Evolutionary conservation across 176 grass and related monocot genomes (phyloP).

Genomic region (Carex littledalei): DNA sequence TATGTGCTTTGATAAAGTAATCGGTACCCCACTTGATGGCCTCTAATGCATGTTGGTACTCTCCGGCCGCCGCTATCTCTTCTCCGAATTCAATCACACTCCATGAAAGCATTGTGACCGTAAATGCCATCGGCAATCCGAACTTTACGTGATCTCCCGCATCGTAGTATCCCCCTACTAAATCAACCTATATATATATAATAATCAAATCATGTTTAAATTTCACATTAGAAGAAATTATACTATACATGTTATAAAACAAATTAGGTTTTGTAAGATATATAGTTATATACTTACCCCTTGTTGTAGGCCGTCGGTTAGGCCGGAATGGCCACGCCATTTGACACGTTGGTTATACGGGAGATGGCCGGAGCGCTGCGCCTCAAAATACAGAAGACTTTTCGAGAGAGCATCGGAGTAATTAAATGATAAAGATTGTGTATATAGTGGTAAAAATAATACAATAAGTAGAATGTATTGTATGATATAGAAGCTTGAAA

Average conservation of each 20-base stretch:
- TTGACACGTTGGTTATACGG: slow-evolving; percentile 68
- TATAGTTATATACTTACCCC: slow-evolving; percentile 28
- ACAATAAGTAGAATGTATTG: not conserved
- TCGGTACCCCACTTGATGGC: slow-evolving; percentile 96
- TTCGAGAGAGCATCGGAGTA: slow-evolving; percentile 65
- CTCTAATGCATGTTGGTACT: slow-evolving; percentile 59
- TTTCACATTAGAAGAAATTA: slow-evolving; percentile 1
- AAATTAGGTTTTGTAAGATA: not conserved
- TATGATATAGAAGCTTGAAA: slow-evolving; percentile 4
- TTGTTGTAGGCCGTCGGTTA: slow-evolving; percentile 90
- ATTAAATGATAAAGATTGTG: slow-evolving; percentile 23
- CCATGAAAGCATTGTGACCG: slow-evolving; percentile 86
- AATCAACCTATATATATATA: slow-evolving; percentile 39
- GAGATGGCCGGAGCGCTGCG: slow-evolving; percentile 80
- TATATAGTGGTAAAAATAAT: not conserved
- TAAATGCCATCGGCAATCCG: slow-evolving; percentile 94
- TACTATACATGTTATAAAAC: not conserved
- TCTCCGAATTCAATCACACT: slow-evolving; percentile 61
- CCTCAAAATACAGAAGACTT: slow-evolving; percentile 93
- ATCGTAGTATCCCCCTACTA: slow-evolving; percentile 86
- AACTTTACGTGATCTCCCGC: slow-evolving; percentile 95
- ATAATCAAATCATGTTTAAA: not conserved
- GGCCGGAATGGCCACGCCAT: slow-evolving; percentile 85
- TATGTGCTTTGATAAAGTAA: slow-evolving; percentile 96
- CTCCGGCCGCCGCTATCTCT: slow-evolving; percentile 47